Evolutionary conservation across 2,329 filamentous ascomycete genomes (phyloP), one percentile per base, ranked within the genome.

Genomic region (Samsoniella hepiali): DNA sequence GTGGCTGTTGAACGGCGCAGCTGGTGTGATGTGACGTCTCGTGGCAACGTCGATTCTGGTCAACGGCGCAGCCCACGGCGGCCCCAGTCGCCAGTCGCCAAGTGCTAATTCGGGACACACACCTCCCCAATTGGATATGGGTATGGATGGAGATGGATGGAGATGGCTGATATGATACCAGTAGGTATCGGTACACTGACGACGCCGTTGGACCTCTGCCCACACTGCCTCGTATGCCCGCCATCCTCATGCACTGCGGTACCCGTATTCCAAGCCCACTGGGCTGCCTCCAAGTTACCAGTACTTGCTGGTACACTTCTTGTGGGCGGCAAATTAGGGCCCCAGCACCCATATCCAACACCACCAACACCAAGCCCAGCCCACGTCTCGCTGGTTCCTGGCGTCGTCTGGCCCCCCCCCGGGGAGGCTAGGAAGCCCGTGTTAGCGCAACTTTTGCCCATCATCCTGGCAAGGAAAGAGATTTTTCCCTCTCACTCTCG

Each of bases 71-170:
- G 58, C 58, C 22, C 58, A 60, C 57, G 22, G 38, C 34, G 49
- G 58, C 47, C 27, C 58, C 34, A 44, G 58, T 32, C 22, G 8
- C 32, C 2, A n/a, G 3, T 36, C 38, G 11, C 38, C 38, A 34
- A 34, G 34, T 61, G 40, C 58, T 62, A 62, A 62, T 62, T 62
- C 50, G 58, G 58, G 58, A 61, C 58, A 61, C 58, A 61, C 58
- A 60, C 58, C 49, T 53, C 58, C 54, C 11, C 27, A 55, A 40
- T 17, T 29, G 22, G 22, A 22, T 22, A 22, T 22, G 22, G 22
- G 22, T 22, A 22, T 22, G 22, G 22, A 22, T 22, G 22, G 22
- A 22, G 22, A 22, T 22, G 22, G 22, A 22, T 22, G 22, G 22
- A 22, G 22, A 22, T 22, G 22, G 22, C 22, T 22, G 32, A 29